Base-by-base conservation (phyloP, 139 green algal species). In the Chlamydomonas applanata region DNA sequence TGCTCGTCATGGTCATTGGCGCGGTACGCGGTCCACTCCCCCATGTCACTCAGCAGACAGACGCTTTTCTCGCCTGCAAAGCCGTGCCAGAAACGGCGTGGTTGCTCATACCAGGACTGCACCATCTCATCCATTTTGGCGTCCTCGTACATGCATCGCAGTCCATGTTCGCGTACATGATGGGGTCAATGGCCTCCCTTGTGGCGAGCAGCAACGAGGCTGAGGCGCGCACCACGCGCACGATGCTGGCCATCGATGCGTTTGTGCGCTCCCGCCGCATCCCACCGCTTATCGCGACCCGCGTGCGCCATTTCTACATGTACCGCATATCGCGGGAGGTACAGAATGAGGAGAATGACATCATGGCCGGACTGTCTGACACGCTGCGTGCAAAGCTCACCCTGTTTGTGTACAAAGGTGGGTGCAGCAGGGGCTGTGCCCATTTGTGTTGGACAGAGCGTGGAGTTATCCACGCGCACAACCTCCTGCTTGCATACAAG, bases 91-190 rank as follows among this genome's bases (percentile, higher is more conserved):
- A n/a, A n/a, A n/a, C n/a, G n/a, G n/a, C n/a, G n/a, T n/a, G n/a
- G n/a, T n/a, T n/a, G n/a, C n/a, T n/a, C n/a, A n/a, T n/a, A n/a
- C n/a, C n/a, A n/a, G n/a, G n/a, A n/a, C n/a, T n/a, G n/a, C n/a
- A n/a, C n/a, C n/a, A n/a, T n/a, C n/a, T n/a, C n/a, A n/a, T n/a
- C n/a, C n/a, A n/a, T n/a, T n/a, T n/a, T n/a, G n/a, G n/a, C n/a
- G n/a, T n/a, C n/a, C n/a, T n/a, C n/a, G n/a, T n/a, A n/a, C n/a
- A n/a, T n/a, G n/a, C n/a, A n/a, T n/a, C n/a, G n/a, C n/a, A n/a
- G n/a, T 66, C 59, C 59, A 66, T 35, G 24, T 66, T 66, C 11
- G 59, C 59, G 11, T 66, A 66, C 59, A 66, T 66, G 59, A 66
- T 66, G 59, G 59, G 59, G n/a, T 66, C 59, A 34, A 30, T 66